Evolutionary conservation across 1,284 basidiomycete species (phyloP).

Genomic region (Somion occarium): DNA sequence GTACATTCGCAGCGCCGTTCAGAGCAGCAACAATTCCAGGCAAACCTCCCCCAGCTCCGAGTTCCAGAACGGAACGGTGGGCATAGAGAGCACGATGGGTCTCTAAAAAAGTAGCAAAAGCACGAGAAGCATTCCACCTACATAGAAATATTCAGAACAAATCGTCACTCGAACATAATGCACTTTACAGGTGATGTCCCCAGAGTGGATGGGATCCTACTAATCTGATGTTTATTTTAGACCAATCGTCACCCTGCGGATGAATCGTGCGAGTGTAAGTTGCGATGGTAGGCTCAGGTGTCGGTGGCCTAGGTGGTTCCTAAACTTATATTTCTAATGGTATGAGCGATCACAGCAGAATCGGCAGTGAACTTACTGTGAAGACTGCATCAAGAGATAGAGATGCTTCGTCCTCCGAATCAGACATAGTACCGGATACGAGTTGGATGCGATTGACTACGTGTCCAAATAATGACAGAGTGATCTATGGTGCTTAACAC

Average conservation of each 20-base stretch:
- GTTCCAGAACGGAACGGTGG: conserved; percentile 65
- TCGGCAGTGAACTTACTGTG: conserved; percentile 26
- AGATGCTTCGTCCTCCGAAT: conserved; percentile 17
- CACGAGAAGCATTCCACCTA: conserved; percentile 84
- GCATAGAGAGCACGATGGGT: conserved; percentile 41
- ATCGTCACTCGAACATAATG: not conserved
- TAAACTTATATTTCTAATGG: no score
- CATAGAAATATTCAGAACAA: not conserved
- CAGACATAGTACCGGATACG: conserved; percentile 11
- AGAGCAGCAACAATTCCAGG: conserved; percentile 75
- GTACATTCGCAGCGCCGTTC: conserved; percentile 60
- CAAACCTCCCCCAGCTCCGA: conserved; percentile 90
- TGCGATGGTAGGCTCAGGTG: conserved; percentile 50
- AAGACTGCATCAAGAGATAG: conserved; percentile 32
- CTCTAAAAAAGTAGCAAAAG: conserved; percentile 74
- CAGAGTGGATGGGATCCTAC: conserved; percentile 89
- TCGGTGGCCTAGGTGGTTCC: conserved; percentile 52
- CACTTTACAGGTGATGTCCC: conserved; percentile 81
- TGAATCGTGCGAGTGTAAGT: conserved; percentile 30
- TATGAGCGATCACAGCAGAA: conserved; percentile 15
- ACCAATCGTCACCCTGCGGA: conserved; percentile 28
- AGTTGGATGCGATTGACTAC: no score
- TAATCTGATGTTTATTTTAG: conserved; percentile 61
- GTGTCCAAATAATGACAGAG: no score
- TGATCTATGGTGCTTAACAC: no score